Percentiles rank a stretch among this genome's conserved stretches.
phyloP scores from a whole-genome alignment of 2,329 filamentous ascomycete species.

The Verticillium nonalfalfae region DNA sequence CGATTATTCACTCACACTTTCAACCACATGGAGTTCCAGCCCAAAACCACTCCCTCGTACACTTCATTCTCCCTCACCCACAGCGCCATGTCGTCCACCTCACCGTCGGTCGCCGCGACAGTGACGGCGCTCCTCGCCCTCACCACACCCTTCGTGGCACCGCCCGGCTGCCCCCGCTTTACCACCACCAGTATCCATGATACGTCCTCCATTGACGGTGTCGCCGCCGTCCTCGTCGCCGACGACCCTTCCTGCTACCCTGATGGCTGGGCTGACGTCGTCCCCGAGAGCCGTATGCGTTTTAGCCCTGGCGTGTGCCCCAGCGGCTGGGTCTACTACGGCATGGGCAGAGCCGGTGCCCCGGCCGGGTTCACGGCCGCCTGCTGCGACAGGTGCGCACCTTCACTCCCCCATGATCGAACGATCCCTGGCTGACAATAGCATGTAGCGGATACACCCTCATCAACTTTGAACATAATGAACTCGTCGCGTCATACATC shows the following conservation, averaged over 20 bases:
- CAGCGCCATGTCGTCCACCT: background rate
- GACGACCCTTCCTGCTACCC: conserved; percentile 4
- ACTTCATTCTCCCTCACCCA: too few species aligned
- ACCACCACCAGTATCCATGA: background rate
- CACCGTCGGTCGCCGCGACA: background rate
- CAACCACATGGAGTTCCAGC: too few species aligned
- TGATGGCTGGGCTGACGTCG: background rate
- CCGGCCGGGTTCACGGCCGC: too few species aligned
- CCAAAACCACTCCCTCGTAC: too few species aligned
- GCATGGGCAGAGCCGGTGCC: background rate
- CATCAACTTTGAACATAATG: background rate
- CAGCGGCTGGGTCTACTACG: conserved; percentile 2
- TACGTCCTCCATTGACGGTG: background rate
- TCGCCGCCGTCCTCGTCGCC: background rate
- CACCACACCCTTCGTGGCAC: conserved; percentile 6
- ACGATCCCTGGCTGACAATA: background rate
- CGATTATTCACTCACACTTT: too few species aligned
- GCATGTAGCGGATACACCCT: background rate
- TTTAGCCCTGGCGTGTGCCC: conserved; percentile 7
- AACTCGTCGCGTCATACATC: background rate
- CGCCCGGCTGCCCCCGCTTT: conserved; percentile 3
- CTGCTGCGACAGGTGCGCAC: too few species aligned
- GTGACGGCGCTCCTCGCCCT: background rate
- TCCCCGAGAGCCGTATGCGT: background rate
- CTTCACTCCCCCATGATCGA: background rate